Percentiles rank a stretch among this genome's conserved stretches.
These are phyloP conservation scores for Penicillium malachiteum DNA, from an alignment of 495 filamentous ascomycete species.

Conservation along the genomic window DNA sequence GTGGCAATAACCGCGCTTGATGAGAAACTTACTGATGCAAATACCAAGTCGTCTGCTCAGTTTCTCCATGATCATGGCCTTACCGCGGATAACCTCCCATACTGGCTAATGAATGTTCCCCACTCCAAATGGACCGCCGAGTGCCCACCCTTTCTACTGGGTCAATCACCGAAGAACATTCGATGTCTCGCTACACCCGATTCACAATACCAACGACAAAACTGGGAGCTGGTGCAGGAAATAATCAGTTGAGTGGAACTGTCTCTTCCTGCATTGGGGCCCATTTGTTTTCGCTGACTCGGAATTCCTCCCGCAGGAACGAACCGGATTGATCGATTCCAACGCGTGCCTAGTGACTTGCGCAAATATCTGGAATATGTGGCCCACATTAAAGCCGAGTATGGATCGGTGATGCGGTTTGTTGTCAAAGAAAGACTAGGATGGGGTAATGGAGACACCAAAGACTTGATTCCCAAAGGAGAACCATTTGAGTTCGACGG, in stretches of 20 bases:
- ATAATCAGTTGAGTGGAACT: constrained; percentile 50
- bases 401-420: constrained; percentile 74
- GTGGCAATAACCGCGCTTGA: constrained; percentile 26
- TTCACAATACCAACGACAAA: constrained; percentile 50
- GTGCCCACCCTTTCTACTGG: constrained; percentile 68
- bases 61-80: constrained; percentile 9
- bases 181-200: constrained; percentile 67
- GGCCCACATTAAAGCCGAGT: constrained; percentile 56
- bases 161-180: constrained; percentile 46
- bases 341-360: constrained; percentile 70
- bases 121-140: constrained; percentile 53
- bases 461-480: constrained; percentile 45
- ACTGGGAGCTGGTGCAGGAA: constrained; percentile 63
- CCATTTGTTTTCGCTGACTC: constrained; percentile 7
- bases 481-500: constrained; percentile 50
- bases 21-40: constrained; percentile 23
- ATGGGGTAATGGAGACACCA: constrained; percentile 52
- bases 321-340: constrained; percentile 73
- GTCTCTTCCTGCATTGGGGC: not conserved
- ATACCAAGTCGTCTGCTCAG: constrained; percentile 10
- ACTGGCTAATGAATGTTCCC: constrained; percentile 80
- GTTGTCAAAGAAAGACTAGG: constrained; percentile 62
- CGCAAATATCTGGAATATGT: constrained; percentile 69
- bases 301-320: constrained; percentile 28
- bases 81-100: constrained; percentile 49